These are phyloP conservation scores for Amanita molliuscula DNA, from an alignment of 768 basidiomycete species.

Conservation along the genomic window DNA sequence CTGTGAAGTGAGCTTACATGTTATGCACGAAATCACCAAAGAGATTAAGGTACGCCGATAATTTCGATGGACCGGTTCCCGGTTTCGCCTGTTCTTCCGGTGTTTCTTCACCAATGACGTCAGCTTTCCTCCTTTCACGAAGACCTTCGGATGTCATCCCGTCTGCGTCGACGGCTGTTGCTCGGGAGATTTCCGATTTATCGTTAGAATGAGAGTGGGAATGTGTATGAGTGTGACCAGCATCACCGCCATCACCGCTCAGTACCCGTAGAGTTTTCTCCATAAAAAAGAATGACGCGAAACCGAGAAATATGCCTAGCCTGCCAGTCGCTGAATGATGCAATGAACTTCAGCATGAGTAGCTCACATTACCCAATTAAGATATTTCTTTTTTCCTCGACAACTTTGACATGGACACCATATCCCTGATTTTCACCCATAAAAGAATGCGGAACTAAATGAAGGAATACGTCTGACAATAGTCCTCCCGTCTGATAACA, in stretches of 20 bases:
- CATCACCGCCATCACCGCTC: slow-evolving; percentile 45
- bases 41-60: slow-evolving; percentile 87
- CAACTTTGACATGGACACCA: slow-evolving; percentile 69
- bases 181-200: slow-evolving; percentile 18
- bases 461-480: slow-evolving; percentile 87
- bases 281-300: slow-evolving; percentile 87
- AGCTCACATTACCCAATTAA: slow-evolving; percentile 60
- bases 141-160: slow-evolving; percentile 38
- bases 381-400: slow-evolving; percentile 88
- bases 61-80: slow-evolving; percentile 55
- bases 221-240: slow-evolving; percentile 53
- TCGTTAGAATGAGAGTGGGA: slow-evolving; percentile 31
- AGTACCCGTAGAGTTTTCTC: slow-evolving; percentile 85
- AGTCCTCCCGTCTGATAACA: slow-evolving; percentile 69
- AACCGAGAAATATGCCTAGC: slow-evolving; percentile 76
- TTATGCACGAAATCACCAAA: slow-evolving; percentile 94
- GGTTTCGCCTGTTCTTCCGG: slow-evolving; percentile 17
- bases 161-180: slow-evolving; percentile 25
- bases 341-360: not conserved
- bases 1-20: slow-evolving; percentile 40
- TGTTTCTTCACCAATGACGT: slow-evolving; percentile 9
- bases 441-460: slow-evolving; percentile 86
- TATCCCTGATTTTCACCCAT: slow-evolving; percentile 76
- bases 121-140: slow-evolving; percentile 32
- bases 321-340: slow-evolving; percentile 21